phyloP scores from a whole-genome alignment of 352 stramenopile genomes.

The Phytopythium cucurbitacearum region DNA sequence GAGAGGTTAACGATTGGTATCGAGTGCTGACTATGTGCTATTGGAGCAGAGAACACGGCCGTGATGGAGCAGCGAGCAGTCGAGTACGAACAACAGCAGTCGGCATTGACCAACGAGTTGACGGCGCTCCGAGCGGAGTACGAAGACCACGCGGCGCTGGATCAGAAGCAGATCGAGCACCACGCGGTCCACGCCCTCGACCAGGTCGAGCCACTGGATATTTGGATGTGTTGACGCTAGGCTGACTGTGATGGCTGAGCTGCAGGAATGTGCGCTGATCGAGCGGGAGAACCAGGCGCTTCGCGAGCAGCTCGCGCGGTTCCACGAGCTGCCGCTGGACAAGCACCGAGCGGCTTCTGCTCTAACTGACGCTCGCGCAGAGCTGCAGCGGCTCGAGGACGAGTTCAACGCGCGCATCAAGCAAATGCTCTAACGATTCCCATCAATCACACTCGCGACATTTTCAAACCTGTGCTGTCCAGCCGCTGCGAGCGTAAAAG shows the following conservation, averaged over 20 bases:
- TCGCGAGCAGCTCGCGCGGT: conserved; percentile 21
- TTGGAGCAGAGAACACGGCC: conserved; percentile 29
- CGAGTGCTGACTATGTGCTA: neutral
- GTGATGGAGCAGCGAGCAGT: conserved; percentile 37
- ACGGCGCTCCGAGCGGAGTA: conserved; percentile 13
- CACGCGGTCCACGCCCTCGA: conserved; percentile 22
- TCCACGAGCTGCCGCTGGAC: conserved; percentile 32
- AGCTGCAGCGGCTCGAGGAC: conserved; percentile 38
- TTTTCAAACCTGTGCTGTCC: conserved; percentile 7
- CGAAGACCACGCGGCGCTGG: conserved; percentile 14
- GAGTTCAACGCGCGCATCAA: conserved; percentile 47
- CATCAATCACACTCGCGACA: too few species aligned
- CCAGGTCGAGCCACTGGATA: conserved; percentile 4
- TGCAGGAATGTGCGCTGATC: conserved; percentile 27
- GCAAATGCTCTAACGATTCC: conserved; percentile 25
- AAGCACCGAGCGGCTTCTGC: conserved; percentile 31
- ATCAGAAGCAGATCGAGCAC: conserved; percentile 19
- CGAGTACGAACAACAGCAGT: conserved; percentile 27
- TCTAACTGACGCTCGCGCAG: conserved; percentile 22
- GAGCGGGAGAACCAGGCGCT: conserved; percentile 26
- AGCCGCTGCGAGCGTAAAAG: conserved; percentile 31
- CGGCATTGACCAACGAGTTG: conserved; percentile 2
- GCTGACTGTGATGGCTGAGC: neutral
- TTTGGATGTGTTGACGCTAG: neutral
- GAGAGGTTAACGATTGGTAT: neutral